phyloP scores from a whole-genome alignment of 441 rosid species.

The Lepidium campestre region DNA sequence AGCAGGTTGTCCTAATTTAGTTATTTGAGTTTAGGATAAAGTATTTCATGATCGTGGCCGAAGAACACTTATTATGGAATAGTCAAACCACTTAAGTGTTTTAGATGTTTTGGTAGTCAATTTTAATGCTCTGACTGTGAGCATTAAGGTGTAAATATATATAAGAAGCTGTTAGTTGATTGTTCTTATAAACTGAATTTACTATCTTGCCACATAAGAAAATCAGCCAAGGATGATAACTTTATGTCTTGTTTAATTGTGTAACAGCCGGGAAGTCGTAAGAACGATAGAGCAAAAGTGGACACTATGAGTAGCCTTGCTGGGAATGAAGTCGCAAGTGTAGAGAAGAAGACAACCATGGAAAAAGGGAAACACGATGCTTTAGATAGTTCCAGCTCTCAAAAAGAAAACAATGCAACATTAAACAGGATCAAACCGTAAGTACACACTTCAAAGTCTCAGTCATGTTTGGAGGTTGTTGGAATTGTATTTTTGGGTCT shows the following conservation, averaged over 20 bases:
- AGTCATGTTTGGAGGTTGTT: background rate
- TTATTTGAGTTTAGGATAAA: background rate
- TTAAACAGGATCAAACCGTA: constrained; percentile 74
- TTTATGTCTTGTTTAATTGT: background rate
- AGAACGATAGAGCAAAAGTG: constrained; percentile 24
- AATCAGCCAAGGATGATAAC: background rate
- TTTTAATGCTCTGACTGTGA: background rate
- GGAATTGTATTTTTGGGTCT: constrained; percentile 7
- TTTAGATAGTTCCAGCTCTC: constrained; percentile 24
- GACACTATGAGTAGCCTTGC: background rate
- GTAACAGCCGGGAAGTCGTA: constrained; percentile 39
- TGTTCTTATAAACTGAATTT: background rate
- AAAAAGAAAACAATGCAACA: constrained; percentile 39
- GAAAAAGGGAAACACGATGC: constrained; percentile 26
- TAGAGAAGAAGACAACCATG: constrained; percentile 13
- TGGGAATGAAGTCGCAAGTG: constrained; percentile 15
- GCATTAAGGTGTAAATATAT: background rate
- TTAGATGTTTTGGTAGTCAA: background rate
- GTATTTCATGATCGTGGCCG: background rate
- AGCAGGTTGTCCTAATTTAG: constrained; percentile 1
- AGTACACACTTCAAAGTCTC: constrained; percentile 27
- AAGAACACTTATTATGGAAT: background rate
- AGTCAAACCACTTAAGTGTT: background rate
- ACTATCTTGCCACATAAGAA: background rate
- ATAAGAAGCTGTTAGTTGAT: background rate